Percentiles rank a stretch among this genome's conserved stretches.
Evolutionary conservation across 225 moss, liverwort and hornwort species (phyloP).

Genomic region (Bryoerythrophyllum caledonicum): DNA sequence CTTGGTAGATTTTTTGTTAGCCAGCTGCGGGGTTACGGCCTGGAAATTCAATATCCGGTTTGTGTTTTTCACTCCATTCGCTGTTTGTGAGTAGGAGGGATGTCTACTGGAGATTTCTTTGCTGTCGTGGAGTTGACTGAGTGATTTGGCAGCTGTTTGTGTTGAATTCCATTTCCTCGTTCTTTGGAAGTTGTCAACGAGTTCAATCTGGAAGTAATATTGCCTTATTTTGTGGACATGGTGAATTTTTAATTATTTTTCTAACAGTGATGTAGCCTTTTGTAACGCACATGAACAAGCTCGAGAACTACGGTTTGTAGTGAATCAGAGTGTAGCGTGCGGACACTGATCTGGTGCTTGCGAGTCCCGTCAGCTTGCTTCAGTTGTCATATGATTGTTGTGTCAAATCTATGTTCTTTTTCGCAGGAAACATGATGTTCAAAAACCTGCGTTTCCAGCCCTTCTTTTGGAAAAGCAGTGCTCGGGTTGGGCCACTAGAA

Average conservation of each 20-base stretch:
- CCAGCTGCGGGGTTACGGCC: too few species aligned
- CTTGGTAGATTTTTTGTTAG: too few species aligned
- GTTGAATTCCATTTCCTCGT: not conserved
- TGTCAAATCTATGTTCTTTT: not conserved
- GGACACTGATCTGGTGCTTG: not conserved
- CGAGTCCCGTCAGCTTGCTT: conserved; percentile 1
- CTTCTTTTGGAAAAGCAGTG: conserved; percentile 34
- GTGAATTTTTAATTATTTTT: not conserved
- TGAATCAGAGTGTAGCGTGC: not conserved
- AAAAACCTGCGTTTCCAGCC: conserved; percentile 22
- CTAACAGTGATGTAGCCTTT: not conserved
- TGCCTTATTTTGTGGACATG: not conserved
- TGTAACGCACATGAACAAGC: not conserved
- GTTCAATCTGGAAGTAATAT: not conserved
- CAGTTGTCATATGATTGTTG: not conserved
- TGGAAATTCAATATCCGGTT: not conserved
- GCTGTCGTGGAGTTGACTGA: not conserved
- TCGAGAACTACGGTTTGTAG: not conserved
- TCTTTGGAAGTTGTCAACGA: not conserved
- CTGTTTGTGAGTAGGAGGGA: not conserved
- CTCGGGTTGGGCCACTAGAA: conserved; percentile 28
- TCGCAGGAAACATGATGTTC: conserved; percentile 39
- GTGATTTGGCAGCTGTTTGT: not conserved
- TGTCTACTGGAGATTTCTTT: not conserved
- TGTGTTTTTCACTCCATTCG: not conserved